Base-by-base conservation (phyloP, 192 early-diverging fungal species). In the Backusella westeae region DNA sequence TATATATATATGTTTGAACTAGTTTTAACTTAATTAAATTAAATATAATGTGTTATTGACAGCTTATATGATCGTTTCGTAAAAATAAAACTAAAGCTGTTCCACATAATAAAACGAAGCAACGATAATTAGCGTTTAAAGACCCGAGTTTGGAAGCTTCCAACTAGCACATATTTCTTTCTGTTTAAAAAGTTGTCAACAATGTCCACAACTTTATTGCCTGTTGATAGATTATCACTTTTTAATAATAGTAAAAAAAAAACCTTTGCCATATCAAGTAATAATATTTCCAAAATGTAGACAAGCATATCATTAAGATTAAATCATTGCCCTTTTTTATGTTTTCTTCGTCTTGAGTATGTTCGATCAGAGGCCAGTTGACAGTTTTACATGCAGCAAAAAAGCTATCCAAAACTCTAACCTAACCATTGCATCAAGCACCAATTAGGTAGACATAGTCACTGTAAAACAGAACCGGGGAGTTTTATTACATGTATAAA, bases 41-140 rank as follows among this genome's bases (percentile, higher is more conserved):
- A 49, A 4, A 9, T 29, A 4, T 29, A 29, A 29, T 63, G 9
- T 23, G 9, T 12, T 63, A 63, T 14, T 63, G 23, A 29, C 56
- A 63, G 56, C 26, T 12, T 63, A 63, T 4, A 63, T 29, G 10
- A 7, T 5, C 29, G 56, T 63, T 63, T 63, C 10, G 56, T 12
- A 63, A 26, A 63, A 26, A 63, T 63, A 23, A 63, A 63, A 63
- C 56, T 63, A 14, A 63, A 26, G 9, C 5, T 14, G 56, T 29
- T 63, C 56, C 56, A 29, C 56, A 63, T 23, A 63, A 63, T 3
- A 63, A 63, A 63, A 63, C 56, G 23, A 63, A 63, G 29, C 56
- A 63, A 29, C 56, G 56, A 63, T 63, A 63, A 63, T 63, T 63
- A 63, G 26, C 23, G 12, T 63, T 63, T 63, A 63, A 63, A 63